phyloP scores from a whole-genome alignment of 345 rosid species.

The Syzygium grande region DNA sequence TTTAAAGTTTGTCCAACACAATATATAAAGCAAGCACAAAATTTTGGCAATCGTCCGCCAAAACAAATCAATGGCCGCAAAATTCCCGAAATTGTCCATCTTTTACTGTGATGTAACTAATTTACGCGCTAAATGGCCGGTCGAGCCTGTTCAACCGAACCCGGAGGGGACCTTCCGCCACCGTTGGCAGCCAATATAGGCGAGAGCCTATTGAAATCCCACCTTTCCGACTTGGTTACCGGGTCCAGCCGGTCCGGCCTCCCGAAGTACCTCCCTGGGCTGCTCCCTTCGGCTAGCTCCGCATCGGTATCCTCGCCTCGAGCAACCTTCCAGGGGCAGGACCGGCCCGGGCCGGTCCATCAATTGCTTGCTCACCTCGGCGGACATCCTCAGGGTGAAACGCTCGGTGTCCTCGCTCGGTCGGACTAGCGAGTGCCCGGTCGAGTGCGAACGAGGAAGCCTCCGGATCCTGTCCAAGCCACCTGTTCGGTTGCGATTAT shows the following conservation, averaged over 20 bases:
- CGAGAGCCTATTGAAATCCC: conserved; percentile 37
- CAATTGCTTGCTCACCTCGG: conserved; percentile 17
- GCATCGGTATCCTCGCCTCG: conserved; percentile 25
- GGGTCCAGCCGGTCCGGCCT: background rate
- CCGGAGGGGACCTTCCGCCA: conserved; percentile 22
- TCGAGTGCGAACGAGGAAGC: too few species aligned
- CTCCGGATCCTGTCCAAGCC: too few species aligned
- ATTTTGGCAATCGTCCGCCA: background rate
- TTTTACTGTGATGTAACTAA: background rate
- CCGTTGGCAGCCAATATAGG: background rate
- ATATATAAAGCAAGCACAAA: background rate
- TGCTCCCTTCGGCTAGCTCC: conserved; percentile 20
- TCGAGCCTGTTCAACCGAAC: conserved; percentile 9
- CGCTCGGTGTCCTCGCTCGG: background rate
- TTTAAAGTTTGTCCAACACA: background rate
- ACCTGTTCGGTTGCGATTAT: too few species aligned
- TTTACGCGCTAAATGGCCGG: background rate
- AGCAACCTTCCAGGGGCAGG: conserved; percentile 24
- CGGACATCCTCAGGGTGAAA: background rate
- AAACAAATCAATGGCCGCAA: background rate
- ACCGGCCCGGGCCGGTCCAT: conserved; percentile 38
- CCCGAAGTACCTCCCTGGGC: background rate
- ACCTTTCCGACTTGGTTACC: conserved; percentile 34
- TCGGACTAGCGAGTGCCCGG: background rate
- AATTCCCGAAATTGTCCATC: background rate